A percentile compares a stretch with the other conserved stretches of the same genome.
These are phyloP conservation scores for Arthrobotrys megalospora DNA, from an alignment of 2,329 filamentous ascomycete species.

Conservation along the genomic window DNA sequence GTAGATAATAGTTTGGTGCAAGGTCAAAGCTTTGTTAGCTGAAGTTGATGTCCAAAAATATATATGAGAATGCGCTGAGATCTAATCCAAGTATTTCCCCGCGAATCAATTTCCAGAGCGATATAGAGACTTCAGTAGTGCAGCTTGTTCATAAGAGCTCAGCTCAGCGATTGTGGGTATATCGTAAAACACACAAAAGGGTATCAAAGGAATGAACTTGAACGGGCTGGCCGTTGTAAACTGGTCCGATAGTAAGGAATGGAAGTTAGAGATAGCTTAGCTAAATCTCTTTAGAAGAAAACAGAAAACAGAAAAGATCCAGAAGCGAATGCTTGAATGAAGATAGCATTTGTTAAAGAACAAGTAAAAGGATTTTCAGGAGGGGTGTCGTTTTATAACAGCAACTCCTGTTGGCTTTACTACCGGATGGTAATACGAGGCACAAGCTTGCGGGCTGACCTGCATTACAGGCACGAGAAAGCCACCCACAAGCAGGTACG, in stretches of 20 bases:
- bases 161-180: constrained; percentile 15
- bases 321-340: constrained; percentile 37
- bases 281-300: constrained; percentile 48
- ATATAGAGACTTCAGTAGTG: constrained; percentile 4
- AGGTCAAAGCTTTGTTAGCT: background rate
- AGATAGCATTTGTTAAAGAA: constrained; percentile 12
- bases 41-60: background rate
- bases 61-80: constrained; percentile 1
- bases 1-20: background rate
- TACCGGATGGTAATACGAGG: constrained; percentile 7
- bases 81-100: constrained; percentile 8
- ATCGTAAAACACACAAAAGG: constrained; percentile 3
- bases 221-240: constrained; percentile 53
- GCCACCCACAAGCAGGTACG: background rate
- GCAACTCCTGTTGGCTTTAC: constrained; percentile 4
- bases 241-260: constrained; percentile 38
- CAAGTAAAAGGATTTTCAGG: constrained; percentile 20
- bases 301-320: constrained; percentile 7
- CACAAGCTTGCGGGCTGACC: constrained; percentile 1
- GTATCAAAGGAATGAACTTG: constrained; percentile 45
- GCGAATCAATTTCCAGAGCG: constrained; percentile 26
- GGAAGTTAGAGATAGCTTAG: constrained; percentile 42
- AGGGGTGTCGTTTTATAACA: constrained; percentile 36
- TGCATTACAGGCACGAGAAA: constrained; percentile 2
- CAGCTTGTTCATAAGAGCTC: constrained; percentile 25